Evolutionary conservation across 129 eudicot genomes (phyloP).

Genomic region (Saussurea involucrata): DNA sequence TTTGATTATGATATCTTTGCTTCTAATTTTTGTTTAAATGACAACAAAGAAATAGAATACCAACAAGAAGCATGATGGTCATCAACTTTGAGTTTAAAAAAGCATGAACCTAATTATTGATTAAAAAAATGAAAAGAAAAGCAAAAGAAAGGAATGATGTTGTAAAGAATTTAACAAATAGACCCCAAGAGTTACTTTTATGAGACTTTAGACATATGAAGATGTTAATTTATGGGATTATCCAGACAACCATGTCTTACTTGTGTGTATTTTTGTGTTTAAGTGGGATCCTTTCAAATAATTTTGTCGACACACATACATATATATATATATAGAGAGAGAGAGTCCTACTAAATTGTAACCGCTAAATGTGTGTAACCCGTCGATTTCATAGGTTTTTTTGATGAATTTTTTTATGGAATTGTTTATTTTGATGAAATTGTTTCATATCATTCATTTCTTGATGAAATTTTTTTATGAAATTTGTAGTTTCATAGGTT

Average conservation of each 20-base stretch:
- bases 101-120: slow-evolving; percentile 16
- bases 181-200: slow-evolving; percentile 19
- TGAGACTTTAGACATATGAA: slow-evolving; percentile 15
- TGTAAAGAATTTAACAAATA: slow-evolving; percentile 15
- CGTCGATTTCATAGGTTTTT: too few relatives aligned
- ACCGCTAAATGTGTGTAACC: too few relatives aligned
- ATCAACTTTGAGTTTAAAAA: slow-evolving; percentile 8
- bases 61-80: slow-evolving; percentile 11
- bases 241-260: slow-evolving; percentile 34
- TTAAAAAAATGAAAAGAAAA: not conserved
- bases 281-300: slow-evolving; percentile 20
- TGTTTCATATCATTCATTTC: too few relatives aligned
- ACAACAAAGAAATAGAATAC: slow-evolving; percentile 11
- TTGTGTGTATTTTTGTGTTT: slow-evolving; percentile 12
- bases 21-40: not conserved
- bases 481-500: too few relatives aligned
- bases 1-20: not conserved
- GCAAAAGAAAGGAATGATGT: slow-evolving; percentile 13
- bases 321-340: too few relatives aligned
- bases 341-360: too few relatives aligned
- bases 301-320: slow-evolving; percentile 7
- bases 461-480: too few relatives aligned
- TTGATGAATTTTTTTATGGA: too few relatives aligned
- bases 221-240: slow-evolving; percentile 20
- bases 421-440: too few relatives aligned